Base-by-base conservation (phyloP, 2,329 filamentous ascomycete genomes). In the Phyllosticta capitalensis region DNA sequence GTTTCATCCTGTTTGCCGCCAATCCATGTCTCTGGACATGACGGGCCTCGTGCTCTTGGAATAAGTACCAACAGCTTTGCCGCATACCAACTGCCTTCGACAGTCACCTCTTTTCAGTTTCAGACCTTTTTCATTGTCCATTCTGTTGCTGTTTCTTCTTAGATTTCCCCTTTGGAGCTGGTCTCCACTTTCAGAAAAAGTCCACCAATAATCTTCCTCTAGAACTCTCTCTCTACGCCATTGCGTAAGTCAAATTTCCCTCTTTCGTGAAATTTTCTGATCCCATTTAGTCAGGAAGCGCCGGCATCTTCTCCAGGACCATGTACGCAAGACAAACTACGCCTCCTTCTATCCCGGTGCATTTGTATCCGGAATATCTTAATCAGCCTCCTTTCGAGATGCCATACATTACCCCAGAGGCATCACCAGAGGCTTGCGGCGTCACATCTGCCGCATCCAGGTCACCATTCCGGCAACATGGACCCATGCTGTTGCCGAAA, bases 401-500 rank as follows among this genome's bases (percentile, higher is more conserved):
- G 55, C 88, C 87, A 17, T 78, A 74, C 65, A 79, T 85, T 77
- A 88, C 86, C 56, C 80, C 82, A 67, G 81, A 87, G 71, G 89
- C 87, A 52, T 88, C 85, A 26, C 83, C 83, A 51, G 87, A 88
- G 71, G 38, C 38, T 14, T 88, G 88, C 51, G 78, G 84, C 66
- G 80, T 83, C 75, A n/a, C 12, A 6, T 45, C 38, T n/a, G 88
- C 86, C 20, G 79, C 82, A 65, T 81, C 81, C 56, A 79, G 82
- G 64, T 88, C 88, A 33, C 88, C 89, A 62, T 83, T 92, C 66
- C 82, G 86, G 62, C 87, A 90, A 63, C 87, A 91, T 75, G 89
- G 90, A 56, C 89, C 90, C 56, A 78, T 90, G 54, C 78, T 95
- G 61, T 80, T 95, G 30, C 90, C 90, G 68, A 94, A 91, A 80